Conservation (phyloP, 2,329 filamentous ascomycete genomes). For the Cercospora sesami region DNA sequence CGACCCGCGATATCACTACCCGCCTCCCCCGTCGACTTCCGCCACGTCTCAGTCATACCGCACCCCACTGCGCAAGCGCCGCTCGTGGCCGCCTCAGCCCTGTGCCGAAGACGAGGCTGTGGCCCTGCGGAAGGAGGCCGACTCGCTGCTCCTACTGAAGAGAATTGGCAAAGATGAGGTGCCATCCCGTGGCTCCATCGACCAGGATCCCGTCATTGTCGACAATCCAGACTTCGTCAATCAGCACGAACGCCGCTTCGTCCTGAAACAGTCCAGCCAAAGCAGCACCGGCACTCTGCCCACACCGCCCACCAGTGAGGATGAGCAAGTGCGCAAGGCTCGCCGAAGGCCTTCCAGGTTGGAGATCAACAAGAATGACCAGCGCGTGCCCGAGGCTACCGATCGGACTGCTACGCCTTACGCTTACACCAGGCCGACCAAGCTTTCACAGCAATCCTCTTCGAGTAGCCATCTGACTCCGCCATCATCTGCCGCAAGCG, state of each 20-base stretch:
- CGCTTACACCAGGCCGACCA: slow-evolving; percentile 44
- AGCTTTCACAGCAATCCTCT: slow-evolving; percentile 36
- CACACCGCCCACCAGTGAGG: slow-evolving; percentile 43
- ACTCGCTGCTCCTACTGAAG: slow-evolving; percentile 40
- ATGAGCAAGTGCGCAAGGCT: slow-evolving; percentile 36
- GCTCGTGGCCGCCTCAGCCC: slow-evolving; percentile 59
- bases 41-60: slow-evolving; percentile 19
- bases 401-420: slow-evolving; percentile 50
- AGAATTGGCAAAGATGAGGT: slow-evolving; percentile 55
- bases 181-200: slow-evolving; percentile 62
- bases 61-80: slow-evolving; percentile 27
- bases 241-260: slow-evolving; percentile 61
- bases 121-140: slow-evolving; percentile 63
- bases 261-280: slow-evolving; percentile 38
- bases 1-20: slow-evolving; percentile 35
- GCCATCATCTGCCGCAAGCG: slow-evolving; percentile 27
- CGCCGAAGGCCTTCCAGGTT: slow-evolving; percentile 35
- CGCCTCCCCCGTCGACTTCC: slow-evolving; percentile 32
- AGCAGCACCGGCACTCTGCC: slow-evolving; percentile 27
- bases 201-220: slow-evolving; percentile 68
- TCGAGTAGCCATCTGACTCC: slow-evolving; percentile 48
- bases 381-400: slow-evolving; percentile 42
- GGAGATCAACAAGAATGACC: slow-evolving; percentile 40
- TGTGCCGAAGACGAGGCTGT: slow-evolving; percentile 68
- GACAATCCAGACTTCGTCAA: slow-evolving; percentile 49